Conservation (phyloP, 331 rosid species). For the Stylosanthes scabra region DNA sequence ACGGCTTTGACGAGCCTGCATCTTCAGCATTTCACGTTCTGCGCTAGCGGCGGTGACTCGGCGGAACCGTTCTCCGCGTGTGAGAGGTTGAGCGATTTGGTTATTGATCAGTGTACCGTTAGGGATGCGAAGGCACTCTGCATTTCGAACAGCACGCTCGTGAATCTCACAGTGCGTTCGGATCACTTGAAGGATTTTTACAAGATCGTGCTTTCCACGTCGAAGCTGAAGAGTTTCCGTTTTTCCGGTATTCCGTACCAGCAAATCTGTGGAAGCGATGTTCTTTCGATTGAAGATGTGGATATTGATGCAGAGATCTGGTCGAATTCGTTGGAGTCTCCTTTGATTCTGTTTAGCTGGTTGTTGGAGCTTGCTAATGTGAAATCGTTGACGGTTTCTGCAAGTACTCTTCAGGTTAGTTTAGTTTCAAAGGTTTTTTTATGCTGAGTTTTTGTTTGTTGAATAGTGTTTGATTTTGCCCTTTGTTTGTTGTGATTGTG, state of each 20-base stretch:
- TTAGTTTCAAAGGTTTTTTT: neutral
- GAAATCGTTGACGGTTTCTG: slow-evolving; percentile 30
- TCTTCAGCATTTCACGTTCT: slow-evolving; percentile 16
- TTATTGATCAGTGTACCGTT: neutral
- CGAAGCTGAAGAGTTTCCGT: slow-evolving; percentile 13
- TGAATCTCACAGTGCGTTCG: neutral
- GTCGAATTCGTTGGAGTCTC: neutral
- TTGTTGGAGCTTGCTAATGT: slow-evolving; percentile 14
- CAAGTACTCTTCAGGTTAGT: slow-evolving; percentile 42
- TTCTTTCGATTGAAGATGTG: slow-evolving; percentile 34
- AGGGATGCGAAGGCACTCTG: slow-evolving; percentile 4
- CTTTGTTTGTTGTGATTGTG: neutral
- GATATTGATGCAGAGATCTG: slow-evolving; percentile 28
- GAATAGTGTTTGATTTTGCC: neutral
- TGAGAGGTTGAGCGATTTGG: slow-evolving; percentile 6
- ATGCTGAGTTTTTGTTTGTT: neutral
- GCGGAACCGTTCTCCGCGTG: slow-evolving; percentile 28
- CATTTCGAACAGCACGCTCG: slow-evolving; percentile 28
- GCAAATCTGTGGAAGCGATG: neutral
- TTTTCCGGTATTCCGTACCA: neutral
- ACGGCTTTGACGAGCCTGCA: slow-evolving; percentile 22
- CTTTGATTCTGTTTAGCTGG: slow-evolving; percentile 30
- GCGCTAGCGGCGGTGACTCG: neutral
- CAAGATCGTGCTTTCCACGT: slow-evolving; percentile 32
- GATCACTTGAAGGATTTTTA: neutral